phyloP scores from a whole-genome alignment of 2,329 filamentous ascomycete species.

The Diaporthe velutina region DNA sequence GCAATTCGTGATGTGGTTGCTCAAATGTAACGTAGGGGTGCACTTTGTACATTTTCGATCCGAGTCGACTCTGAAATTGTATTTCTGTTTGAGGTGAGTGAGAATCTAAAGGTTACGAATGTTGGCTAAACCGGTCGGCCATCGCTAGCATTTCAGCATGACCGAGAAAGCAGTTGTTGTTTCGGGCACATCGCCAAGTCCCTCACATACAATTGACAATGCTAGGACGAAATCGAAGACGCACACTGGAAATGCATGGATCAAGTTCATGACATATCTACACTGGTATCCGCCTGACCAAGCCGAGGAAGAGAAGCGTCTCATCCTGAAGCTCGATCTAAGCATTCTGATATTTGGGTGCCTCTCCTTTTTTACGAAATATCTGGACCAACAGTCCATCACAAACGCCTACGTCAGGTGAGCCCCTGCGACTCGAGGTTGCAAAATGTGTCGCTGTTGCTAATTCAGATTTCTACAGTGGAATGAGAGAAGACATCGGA shows the following conservation, averaged over 20 bases:
- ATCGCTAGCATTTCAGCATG: background rate
- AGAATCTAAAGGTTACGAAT: background rate
- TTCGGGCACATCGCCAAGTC: background rate
- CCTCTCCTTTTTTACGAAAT: slow-evolving; percentile 56
- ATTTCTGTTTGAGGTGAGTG: background rate
- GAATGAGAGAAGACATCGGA: slow-evolving; percentile 52
- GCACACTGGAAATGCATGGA: slow-evolving; percentile 41
- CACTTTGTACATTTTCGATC: no score
- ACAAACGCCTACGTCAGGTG: slow-evolving; percentile 54
- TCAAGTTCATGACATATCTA: slow-evolving; percentile 46
- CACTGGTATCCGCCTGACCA: slow-evolving; percentile 52
- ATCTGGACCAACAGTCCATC: slow-evolving; percentile 53
- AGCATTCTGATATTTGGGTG: slow-evolving; percentile 54
- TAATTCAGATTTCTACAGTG: slow-evolving; percentile 44
- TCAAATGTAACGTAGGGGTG: background rate
- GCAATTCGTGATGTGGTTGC: background rate
- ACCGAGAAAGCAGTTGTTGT: background rate
- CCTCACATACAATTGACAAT: background rate
- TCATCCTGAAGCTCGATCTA: slow-evolving; percentile 54
- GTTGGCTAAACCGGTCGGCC: no score
- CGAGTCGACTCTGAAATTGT: background rate
- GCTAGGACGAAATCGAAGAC: background rate
- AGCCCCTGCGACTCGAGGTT: slow-evolving; percentile 13
- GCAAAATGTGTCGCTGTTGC: rapidly evolving
- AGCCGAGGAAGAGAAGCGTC: slow-evolving; percentile 48